Conservation (phyloP, 129 eudicot species). For the Rutidosis leptorrhynchoides region DNA sequence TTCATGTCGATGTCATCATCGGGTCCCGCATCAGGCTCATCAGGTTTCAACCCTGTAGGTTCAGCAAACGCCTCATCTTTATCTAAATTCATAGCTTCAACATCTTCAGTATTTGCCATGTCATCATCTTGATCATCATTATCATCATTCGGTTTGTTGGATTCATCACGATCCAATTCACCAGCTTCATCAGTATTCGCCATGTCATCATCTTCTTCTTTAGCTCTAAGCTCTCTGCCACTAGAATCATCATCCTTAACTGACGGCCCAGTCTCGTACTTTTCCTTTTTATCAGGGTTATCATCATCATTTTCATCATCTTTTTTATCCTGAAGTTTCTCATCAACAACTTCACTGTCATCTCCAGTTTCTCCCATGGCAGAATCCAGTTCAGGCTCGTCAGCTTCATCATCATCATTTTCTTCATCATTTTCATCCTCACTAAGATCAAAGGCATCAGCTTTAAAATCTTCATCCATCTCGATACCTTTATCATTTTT, state of each 20-base stretch:
- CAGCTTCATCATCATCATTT: conserved; percentile 42
- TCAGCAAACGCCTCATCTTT: conserved; percentile 63
- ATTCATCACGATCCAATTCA: conserved; percentile 42
- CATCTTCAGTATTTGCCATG: conserved; percentile 37
- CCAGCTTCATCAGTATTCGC: conserved; percentile 39
- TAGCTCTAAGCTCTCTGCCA: conserved; percentile 78
- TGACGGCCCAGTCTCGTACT: conserved; percentile 70
- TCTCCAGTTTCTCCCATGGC: conserved; percentile 77
- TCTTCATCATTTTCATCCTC: conserved; percentile 77
- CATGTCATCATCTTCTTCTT: conserved; percentile 72
- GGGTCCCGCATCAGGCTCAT: conserved; percentile 36
- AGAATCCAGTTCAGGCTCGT: conserved; percentile 57
- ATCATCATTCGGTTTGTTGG: conserved; percentile 43
- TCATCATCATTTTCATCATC: conserved; percentile 51
- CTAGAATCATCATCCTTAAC: conserved; percentile 47
- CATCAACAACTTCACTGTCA: conserved; percentile 62
- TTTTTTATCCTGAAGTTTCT: conserved; percentile 62
- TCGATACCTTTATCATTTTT: conserved; percentile 79
- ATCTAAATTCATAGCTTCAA: conserved; percentile 54
- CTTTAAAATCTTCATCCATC: conserved; percentile 83
- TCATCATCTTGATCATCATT: conserved; percentile 40
- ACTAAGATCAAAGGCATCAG: conserved; percentile 58
- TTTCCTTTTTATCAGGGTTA: conserved; percentile 49
- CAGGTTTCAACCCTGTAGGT: conserved; percentile 61
- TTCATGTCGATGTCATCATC: conserved; percentile 59